Evolutionary conservation across 225 moss, liverwort and hornwort genomes (phyloP).

Genomic region (Antitrichia curtipendula): DNA sequence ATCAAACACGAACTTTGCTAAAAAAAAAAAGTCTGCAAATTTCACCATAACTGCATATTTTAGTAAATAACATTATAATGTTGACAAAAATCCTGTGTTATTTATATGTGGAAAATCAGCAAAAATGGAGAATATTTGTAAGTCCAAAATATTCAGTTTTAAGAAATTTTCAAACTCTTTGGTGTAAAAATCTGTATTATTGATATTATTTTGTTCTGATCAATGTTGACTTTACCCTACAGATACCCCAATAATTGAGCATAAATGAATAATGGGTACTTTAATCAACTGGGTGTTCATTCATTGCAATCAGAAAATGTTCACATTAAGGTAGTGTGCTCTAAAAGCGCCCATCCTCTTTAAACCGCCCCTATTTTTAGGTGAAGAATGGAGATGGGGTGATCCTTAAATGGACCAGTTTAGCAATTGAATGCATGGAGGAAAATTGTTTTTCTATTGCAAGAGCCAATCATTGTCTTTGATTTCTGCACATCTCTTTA

Average conservation of each 20-base stretch:
- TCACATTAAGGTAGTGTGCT: too few species aligned
- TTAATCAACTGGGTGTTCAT: rapidly evolving
- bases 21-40: not conserved
- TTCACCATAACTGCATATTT: not conserved
- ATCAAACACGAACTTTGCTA: not conserved
- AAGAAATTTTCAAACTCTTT: not conserved
- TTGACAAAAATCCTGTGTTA: too few species aligned
- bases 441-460: too few species aligned
- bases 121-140: not conserved
- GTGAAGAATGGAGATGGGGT: too few species aligned
- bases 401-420: too few species aligned
- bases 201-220: not conserved
- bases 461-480: too few species aligned
- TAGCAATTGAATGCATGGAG: too few species aligned
- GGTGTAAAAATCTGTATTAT: not conserved
- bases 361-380: too few species aligned
- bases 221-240: not conserved
- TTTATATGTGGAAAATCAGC: not conserved
- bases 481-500: too few species aligned
- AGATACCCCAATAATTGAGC: not conserved
- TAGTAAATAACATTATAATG: too few species aligned
- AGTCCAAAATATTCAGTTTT: too few species aligned
- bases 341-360: too few species aligned
- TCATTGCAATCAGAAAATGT: not conserved
- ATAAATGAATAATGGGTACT: not conserved